These are phyloP conservation scores for Epithemia pelagica DNA, from an alignment of 108 stramenopile genomes.

Conservation along the genomic window DNA sequence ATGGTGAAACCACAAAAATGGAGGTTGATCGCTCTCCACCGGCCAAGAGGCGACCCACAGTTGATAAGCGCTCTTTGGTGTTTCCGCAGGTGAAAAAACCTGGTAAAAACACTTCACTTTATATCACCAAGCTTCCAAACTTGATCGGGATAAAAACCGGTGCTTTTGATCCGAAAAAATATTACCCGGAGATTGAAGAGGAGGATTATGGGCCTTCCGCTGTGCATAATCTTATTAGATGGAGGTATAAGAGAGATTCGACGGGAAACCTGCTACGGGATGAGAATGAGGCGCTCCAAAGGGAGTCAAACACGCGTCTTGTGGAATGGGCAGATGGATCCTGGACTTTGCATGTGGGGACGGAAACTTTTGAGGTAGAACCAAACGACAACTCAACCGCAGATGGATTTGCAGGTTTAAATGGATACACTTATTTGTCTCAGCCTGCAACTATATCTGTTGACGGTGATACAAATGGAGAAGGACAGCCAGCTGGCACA, in stretches of 20 bases:
- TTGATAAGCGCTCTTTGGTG: conserved; percentile 30
- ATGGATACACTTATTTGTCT: conserved; percentile 65
- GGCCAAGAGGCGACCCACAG: conserved; percentile 15
- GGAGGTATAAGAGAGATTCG: conserved; percentile 54
- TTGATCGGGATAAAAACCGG: conserved; percentile 65
- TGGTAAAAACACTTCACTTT: conserved; percentile 19
- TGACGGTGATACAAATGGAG: conserved; percentile 18
- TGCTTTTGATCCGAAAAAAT: conserved; percentile 56
- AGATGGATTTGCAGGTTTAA: conserved; percentile 48
- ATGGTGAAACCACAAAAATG: background rate
- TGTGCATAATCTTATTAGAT: conserved; percentile 78
- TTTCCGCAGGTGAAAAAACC: conserved; percentile 28
- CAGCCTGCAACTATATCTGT: conserved; percentile 47
- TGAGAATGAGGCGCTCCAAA: conserved; percentile 14
- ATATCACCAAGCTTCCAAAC: conserved; percentile 77
- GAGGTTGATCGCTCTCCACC: conserved; percentile 4
- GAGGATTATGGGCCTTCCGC: conserved; percentile 48
- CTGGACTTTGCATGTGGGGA: conserved; percentile 76
- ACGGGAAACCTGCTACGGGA: conserved; percentile 34
- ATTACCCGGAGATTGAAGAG: conserved; percentile 49
- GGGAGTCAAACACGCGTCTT: conserved; percentile 71
- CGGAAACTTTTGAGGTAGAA: conserved; percentile 79
- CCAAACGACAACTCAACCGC: background rate
- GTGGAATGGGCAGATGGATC: conserved; percentile 89
- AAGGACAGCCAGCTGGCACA: conserved; percentile 40